These are phyloP conservation scores for Voacanga thouarsii DNA, from an alignment of 257 asterid genomes.

Conservation along the genomic window DNA sequence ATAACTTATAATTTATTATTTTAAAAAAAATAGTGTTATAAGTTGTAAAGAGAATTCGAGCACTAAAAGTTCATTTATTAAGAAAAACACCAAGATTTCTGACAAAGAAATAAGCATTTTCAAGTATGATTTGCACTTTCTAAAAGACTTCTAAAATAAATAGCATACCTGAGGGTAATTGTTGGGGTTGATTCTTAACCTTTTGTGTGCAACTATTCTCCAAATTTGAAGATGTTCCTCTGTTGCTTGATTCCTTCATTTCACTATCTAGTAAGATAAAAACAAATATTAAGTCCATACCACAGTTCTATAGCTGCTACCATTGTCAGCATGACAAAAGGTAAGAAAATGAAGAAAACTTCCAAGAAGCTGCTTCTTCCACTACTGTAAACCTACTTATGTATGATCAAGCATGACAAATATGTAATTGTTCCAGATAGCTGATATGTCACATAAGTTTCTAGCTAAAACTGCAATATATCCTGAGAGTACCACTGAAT, in stretches of 20 bases:
- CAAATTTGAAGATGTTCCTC: slow-evolving; percentile 28
- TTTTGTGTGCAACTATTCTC: slow-evolving; percentile 33
- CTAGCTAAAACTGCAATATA: not conserved
- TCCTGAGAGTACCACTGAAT: not conserved
- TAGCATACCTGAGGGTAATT: slow-evolving; percentile 52
- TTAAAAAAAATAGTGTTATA: not conserved
- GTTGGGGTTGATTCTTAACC: slow-evolving; percentile 45
- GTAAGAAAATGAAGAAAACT: not conserved
- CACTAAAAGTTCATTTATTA: not conserved
- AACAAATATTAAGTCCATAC: slow-evolving; percentile 9
- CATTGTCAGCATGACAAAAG: not conserved
- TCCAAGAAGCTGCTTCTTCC: not conserved
- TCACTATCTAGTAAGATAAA: slow-evolving; percentile 35
- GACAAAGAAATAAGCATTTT: not conserved
- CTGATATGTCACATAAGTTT: not conserved
- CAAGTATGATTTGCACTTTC: not conserved
- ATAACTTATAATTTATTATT: no score
- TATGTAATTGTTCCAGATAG: not conserved
- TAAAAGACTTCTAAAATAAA: slow-evolving; percentile 8
- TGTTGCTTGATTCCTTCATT: slow-evolving; percentile 11
- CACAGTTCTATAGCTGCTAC: slow-evolving; percentile 4
- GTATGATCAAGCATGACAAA: not conserved
- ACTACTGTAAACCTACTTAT: not conserved
- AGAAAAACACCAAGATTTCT: not conserved
- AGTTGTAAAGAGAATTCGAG: not conserved